These are phyloP conservation scores for Colletotrichum abscissum DNA, from an alignment of 2,329 filamentous ascomycete species.

Conservation along the genomic window DNA sequence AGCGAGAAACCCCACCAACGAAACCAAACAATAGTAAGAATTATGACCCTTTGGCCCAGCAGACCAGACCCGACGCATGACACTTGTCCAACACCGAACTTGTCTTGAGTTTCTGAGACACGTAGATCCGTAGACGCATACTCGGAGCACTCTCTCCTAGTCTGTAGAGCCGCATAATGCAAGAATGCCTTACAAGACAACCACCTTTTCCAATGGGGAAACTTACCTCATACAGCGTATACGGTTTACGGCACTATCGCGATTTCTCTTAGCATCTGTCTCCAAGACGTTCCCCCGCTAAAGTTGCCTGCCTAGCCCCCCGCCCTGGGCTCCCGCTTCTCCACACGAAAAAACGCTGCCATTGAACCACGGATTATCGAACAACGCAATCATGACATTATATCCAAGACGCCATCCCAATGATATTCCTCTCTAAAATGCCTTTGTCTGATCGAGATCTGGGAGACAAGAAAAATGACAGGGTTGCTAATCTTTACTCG, in stretches of 20 bases:
- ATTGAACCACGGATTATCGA: no score
- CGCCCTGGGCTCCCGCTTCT: neutral
- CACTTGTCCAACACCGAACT: neutral
- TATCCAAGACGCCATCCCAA: neutral
- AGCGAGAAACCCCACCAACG: neutral
- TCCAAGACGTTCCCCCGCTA: no score
- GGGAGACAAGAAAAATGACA: no score
- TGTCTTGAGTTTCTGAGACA: neutral
- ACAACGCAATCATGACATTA: neutral
- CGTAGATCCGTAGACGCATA: neutral
- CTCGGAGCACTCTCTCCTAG: neutral
- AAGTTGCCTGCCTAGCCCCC: neutral
- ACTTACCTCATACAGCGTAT: neutral
- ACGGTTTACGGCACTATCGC: neutral
- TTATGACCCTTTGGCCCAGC: neutral
- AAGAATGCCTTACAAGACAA: neutral
- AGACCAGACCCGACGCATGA: neutral
- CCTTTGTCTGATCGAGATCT: neutral
- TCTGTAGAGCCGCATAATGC: neutral
- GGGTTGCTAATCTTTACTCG: no score
- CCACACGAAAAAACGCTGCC: neutral
- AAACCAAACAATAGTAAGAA: neutral
- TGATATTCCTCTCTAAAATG: no score
- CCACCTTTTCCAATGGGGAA: neutral
- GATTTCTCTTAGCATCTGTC: neutral